Evolutionary conservation across 306 rosid genomes (phyloP).

Genomic region (Fragaria ananassa): DNA sequence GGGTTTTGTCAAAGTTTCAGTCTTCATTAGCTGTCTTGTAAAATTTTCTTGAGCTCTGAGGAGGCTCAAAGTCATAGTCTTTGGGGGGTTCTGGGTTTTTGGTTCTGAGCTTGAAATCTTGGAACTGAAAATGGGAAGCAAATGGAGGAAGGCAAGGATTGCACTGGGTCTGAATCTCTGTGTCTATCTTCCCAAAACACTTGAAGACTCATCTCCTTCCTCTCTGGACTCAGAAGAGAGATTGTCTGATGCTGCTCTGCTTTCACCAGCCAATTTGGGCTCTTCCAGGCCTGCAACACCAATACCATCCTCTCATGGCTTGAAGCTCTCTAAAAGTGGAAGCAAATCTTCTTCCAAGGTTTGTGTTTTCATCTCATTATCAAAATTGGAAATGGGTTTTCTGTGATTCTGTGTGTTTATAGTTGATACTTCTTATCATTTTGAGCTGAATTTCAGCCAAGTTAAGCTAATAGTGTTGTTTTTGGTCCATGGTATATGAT

Average conservation of each 20-base stretch:
- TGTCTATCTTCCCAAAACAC: constrained; percentile 70
- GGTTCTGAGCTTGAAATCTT: constrained; percentile 33
- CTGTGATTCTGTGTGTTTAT: background rate
- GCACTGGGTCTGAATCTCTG: constrained; percentile 84
- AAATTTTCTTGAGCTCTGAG: constrained; percentile 10
- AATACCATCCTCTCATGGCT: constrained; percentile 36
- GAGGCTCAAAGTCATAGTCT: constrained; percentile 18
- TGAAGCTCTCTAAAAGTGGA: constrained; percentile 42
- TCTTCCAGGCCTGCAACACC: constrained; percentile 50
- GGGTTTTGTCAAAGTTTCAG: constrained; percentile 38
- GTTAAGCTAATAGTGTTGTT: constrained; percentile 9
- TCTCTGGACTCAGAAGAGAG: constrained; percentile 49
- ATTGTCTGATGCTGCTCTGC: constrained; percentile 77
- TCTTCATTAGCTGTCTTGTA: background rate
- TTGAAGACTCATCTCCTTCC: constrained; percentile 57
- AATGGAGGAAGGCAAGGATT: constrained; percentile 89
- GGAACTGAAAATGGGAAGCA: constrained; percentile 63
- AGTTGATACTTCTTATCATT: background rate
- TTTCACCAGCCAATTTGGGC: constrained; percentile 61
- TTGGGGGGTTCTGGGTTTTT: constrained; percentile 16
- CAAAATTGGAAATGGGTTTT: background rate
- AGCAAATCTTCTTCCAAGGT: constrained; percentile 58
- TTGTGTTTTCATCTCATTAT: constrained; percentile 11
- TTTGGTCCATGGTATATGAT: background rate
- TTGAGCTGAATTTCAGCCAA: constrained; percentile 1